Percentiles rank a stretch among this genome's conserved stretches.
These are phyloP conservation scores for Diaporthe sp. DNA, from an alignment of 2,329 filamentous ascomycete genomes.

Conservation along the genomic window DNA sequence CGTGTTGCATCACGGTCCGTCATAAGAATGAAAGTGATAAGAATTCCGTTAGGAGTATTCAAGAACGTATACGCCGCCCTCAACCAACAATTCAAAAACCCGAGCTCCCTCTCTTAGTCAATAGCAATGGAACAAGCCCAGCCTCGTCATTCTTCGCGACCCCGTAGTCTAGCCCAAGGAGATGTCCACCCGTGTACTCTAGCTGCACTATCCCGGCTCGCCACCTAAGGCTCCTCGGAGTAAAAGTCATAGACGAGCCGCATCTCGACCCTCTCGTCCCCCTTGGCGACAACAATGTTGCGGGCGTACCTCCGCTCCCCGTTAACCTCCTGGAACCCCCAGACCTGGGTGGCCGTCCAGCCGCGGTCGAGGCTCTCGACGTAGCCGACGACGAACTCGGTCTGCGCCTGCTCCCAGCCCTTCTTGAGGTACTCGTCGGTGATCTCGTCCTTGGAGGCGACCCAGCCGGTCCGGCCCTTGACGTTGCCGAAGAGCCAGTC, in stretches of 20 bases:
- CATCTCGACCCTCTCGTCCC: slow-evolving; percentile 60
- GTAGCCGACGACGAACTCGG: slow-evolving; percentile 71
- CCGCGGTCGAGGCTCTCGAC: slow-evolving; percentile 67
- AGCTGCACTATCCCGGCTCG: slow-evolving; percentile 34
- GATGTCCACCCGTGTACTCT: neutral
- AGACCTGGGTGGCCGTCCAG: slow-evolving; percentile 70
- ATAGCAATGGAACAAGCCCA: neutral
- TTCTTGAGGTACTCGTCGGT: slow-evolving; percentile 62
- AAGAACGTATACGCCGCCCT: neutral
- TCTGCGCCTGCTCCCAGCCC: slow-evolving; percentile 71
- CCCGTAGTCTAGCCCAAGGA: neutral
- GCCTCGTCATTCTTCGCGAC: neutral
- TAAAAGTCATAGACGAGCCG: slow-evolving; percentile 70
- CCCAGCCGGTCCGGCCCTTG: slow-evolving; percentile 69
- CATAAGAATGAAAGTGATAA: neutral
- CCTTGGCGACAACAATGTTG: slow-evolving; percentile 68
- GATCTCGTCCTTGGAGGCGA: slow-evolving; percentile 59
- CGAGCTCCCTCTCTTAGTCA: neutral
- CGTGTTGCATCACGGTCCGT: neutral
- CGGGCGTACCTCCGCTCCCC: slow-evolving; percentile 67
- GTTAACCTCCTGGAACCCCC: slow-evolving; percentile 70
- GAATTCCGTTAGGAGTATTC: neutral
- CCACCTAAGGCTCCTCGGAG: slow-evolving; percentile 40
- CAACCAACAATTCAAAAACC: neutral
- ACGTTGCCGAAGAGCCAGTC: slow-evolving; percentile 87